A percentile compares a stretch with the other conserved stretches of the same genome.
These are phyloP conservation scores for Myxozyma nipponensis DNA, from an alignment of 805 yeast genomes.

Conservation along the genomic window DNA sequence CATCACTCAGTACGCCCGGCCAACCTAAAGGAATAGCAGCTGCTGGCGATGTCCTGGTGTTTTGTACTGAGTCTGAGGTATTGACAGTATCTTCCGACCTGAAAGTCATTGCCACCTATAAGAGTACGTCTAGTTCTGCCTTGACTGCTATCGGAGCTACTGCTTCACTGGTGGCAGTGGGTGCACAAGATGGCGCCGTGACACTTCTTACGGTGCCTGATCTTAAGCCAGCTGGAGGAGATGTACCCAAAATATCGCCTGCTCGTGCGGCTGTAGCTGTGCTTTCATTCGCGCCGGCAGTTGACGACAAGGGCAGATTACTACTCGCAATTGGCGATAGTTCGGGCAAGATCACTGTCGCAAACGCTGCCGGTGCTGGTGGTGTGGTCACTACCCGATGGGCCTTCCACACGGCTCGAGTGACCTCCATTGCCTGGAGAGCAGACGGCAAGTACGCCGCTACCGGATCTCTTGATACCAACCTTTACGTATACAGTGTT, in stretches of 20 bases:
- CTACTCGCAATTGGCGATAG: slow-evolving; percentile 81
- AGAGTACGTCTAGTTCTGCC: not conserved
- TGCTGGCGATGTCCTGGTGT: slow-evolving; percentile 40
- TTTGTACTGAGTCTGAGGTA: slow-evolving; percentile 41
- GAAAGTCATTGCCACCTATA: slow-evolving; percentile 6
- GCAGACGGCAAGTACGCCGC: slow-evolving; percentile 66
- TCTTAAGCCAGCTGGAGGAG: slow-evolving; percentile 32
- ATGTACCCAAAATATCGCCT: slow-evolving; percentile 34
- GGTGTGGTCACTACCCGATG: slow-evolving; percentile 74
- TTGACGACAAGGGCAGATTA: slow-evolving; percentile 25
- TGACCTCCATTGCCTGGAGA: slow-evolving; percentile 76
- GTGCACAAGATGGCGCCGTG: slow-evolving; percentile 18
- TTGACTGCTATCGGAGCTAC: slow-evolving; percentile 21
- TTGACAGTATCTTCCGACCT: slow-evolving; percentile 1
- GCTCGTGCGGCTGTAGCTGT: slow-evolving; percentile 59
- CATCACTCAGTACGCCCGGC: slow-evolving; percentile 38
- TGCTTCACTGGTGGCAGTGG: slow-evolving; percentile 21
- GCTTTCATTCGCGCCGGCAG: slow-evolving; percentile 13
- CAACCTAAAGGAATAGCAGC: slow-evolving; percentile 53
- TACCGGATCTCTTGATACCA: slow-evolving; percentile 81
- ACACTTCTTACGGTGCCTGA: slow-evolving; percentile 36
- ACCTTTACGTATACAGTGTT: slow-evolving; percentile 74
- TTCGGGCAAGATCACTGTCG: slow-evolving; percentile 80
- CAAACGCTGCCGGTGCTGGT: slow-evolving; percentile 45
- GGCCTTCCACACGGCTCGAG: slow-evolving; percentile 89